Conservation (phyloP, 2,329 filamentous ascomycete genomes). For the Pyrenophora graminea region DNA sequence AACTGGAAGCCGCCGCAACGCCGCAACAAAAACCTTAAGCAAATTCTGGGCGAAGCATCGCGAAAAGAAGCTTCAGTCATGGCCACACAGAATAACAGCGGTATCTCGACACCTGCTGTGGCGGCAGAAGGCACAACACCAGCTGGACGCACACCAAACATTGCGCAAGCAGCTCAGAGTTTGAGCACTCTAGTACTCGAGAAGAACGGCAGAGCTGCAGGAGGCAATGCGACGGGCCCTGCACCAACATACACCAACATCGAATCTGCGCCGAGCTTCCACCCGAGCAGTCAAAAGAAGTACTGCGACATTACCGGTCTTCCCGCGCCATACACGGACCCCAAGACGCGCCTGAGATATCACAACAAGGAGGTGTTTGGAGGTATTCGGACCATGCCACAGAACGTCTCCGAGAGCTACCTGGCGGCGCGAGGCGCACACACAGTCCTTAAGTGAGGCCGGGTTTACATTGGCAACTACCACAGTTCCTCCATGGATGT, state of each 20-base stretch:
- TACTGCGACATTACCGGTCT: constrained; percentile 97
- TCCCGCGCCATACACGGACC: constrained; percentile 88
- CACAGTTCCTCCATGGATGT: neutral
- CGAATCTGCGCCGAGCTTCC: constrained; percentile 86
- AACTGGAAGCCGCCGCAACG: constrained; percentile 91
- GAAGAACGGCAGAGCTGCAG: constrained; percentile 62
- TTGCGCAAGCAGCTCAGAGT: constrained; percentile 86
- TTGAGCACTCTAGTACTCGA: constrained; percentile 87
- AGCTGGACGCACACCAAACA: constrained; percentile 71
- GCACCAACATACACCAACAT: constrained; percentile 92
- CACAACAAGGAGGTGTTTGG: constrained; percentile 91
- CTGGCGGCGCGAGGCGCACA: constrained; percentile 89
- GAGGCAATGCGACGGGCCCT: constrained; percentile 56
- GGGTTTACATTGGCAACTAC: neutral
- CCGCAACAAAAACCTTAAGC: constrained; percentile 98
- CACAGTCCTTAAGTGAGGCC: constrained; percentile 80
- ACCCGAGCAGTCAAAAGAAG: constrained; percentile 75
- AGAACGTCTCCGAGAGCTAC: constrained; percentile 83
- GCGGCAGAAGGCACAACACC: constrained; percentile 47
- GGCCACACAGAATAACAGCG: constrained; percentile 81
- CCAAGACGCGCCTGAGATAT: constrained; percentile 91
- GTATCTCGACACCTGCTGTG: constrained; percentile 67
- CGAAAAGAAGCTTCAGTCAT: constrained; percentile 87
- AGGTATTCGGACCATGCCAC: constrained; percentile 77
- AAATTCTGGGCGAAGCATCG: constrained; percentile 86